Base-by-base conservation (phyloP, 176 grass and related monocot genomes). In the Ensete glaucum region DNA sequence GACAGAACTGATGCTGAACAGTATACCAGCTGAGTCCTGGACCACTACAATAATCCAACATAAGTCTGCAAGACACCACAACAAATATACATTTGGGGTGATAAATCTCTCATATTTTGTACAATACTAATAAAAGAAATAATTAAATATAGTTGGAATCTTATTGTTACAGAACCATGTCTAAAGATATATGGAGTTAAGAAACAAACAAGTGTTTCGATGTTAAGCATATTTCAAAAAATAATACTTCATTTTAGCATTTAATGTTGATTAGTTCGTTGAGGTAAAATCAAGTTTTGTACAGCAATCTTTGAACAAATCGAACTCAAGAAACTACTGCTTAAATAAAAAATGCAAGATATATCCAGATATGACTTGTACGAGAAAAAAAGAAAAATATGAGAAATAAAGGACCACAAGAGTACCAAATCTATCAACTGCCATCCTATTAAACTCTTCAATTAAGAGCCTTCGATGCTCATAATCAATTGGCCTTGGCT, bases 401-500 rank as follows among this genome's bases (percentile, higher is more conserved):
- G 51, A 16, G 4, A 52, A 17, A 72, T 52, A 20, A 72, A 25
- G 50, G 69, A 53, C 21, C 8, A 72, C 9, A 72, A 13, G 9
- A 13, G 11, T 90, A 96, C 89, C 89, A 82, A 92, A 96, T 50
- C 82, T 82, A 68, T 67, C 54, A n/a, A 34, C 69, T 21, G 74
- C 55, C 81, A 90, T 90, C 43, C 64, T 71, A 67, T 63, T 85
- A 50, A 96, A 90, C 68, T 81, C 79, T 57, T 68, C 72, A 76
- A 96, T 74, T 63, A 96, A 69, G 17, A 50, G 11, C 16, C 64
- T 86, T 64, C 93, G 83, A 43, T 92, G 81, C 13, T 90, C 76
- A 71, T 96, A 96, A 48, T 92, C 79, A 52, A 79, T 23, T 52
- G 85, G 76, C 68, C 87, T 88, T 11, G 93, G 93, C 6, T 71